Percentiles rank a stretch among this genome's conserved stretches.
Evolutionary conservation across 2,329 filamentous ascomycete species (phyloP).

Genomic region (Scytalidium lignicola): DNA sequence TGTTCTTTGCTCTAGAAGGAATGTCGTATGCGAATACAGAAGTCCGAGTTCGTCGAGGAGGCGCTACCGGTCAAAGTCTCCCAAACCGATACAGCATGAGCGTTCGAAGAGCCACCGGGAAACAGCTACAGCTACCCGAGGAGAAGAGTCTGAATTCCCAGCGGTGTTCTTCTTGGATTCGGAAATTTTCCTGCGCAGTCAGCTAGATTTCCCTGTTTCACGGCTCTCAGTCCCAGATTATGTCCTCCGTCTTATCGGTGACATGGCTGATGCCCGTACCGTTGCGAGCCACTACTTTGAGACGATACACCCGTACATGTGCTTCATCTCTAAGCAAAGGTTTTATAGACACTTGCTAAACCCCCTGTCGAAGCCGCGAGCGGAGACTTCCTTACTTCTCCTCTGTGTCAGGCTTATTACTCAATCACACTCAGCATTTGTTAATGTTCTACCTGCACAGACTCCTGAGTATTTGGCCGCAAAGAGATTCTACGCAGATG

Average conservation of each 20-base stretch:
- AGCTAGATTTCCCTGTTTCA: neutral
- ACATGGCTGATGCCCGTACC: conserved; percentile 1
- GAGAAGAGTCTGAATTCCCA: conserved; percentile 1
- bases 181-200: conserved; percentile 3
- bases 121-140: neutral
- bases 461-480: conserved; percentile 6
- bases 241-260: conserved; percentile 1
- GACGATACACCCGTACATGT: conserved; percentile 13
- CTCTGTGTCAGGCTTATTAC: conserved; percentile 10
- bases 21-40: neutral
- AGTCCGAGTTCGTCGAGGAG: neutral
- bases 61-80: neutral
- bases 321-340: conserved; percentile 13
- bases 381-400: conserved; percentile 8
- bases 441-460: conserved; percentile 1
- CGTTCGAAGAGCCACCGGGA: neutral
- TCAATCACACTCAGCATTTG: neutral
- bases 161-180: conserved; percentile 9
- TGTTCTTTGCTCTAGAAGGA: neutral
- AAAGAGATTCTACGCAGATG: conserved; percentile 11
- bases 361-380: neutral
- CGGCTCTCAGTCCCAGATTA: neutral
- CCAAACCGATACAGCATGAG: neutral
- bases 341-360: conserved; percentile 9
- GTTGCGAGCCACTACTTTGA: conserved; percentile 8